Evolutionary conservation across 305 asterid genomes (phyloP).

Genomic region (Fraxinus angustifolia): DNA sequence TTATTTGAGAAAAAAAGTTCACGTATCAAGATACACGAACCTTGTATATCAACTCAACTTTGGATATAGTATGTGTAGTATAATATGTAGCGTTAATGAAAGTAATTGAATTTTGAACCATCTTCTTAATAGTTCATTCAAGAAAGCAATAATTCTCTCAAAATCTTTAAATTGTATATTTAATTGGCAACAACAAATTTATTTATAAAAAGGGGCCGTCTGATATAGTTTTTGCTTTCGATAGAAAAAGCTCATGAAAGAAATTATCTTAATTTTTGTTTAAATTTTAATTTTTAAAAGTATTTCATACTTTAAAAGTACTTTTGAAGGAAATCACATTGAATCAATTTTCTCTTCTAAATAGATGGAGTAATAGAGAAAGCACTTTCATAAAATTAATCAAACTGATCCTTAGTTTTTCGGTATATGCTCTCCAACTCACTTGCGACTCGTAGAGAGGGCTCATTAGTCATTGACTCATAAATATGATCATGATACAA

Average conservation of each 20-base stretch:
- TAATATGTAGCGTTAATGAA: not conserved
- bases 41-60: not conserved
- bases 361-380: not conserved
- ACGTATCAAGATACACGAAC: not conserved
- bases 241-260: no score
- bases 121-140: not conserved
- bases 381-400: not conserved
- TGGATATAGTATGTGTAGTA: not conserved
- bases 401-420: not conserved
- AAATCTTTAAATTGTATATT: not conserved
- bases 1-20: not conserved
- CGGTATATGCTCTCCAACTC: not conserved
- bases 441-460: not conserved
- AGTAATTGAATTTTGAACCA: not conserved
- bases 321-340: no score
- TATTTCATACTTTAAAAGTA: not conserved
- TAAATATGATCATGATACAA: constrained; percentile 32
- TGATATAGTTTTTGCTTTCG: not conserved
- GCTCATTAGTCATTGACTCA: constrained; percentile 18
- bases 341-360: not conserved
- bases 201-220: not conserved
- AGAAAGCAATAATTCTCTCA: not conserved
- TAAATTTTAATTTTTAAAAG: no score
- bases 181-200: not conserved
- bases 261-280: no score